Evolutionary conservation across 371 early-diverging fungal species (phyloP), one percentile per base, ranked within the genome.

Genomic region (Syncephalastrum racemosum): DNA sequence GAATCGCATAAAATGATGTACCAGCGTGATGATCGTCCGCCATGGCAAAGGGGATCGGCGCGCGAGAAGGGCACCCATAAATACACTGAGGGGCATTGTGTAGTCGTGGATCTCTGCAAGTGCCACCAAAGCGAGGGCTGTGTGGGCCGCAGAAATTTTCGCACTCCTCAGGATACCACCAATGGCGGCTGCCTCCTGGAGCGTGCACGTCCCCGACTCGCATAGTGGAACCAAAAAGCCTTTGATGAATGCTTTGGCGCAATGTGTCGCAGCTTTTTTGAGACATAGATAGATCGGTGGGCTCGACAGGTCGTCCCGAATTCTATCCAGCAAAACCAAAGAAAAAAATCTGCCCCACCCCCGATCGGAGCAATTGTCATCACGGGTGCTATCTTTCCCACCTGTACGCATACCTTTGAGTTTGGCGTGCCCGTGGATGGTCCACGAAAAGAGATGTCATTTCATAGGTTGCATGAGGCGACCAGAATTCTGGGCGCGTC

Each of bases 31-130:
- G n/a, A 98, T 87, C 23, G 96, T 97, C 76, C 93, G 92, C 85
- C 86, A 97, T 0, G 98, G 99, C 62, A 98, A 79, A 13, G 99
- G 97, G 58, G 97, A 97, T 75, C 98, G 97, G 64, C 97, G 97
- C 73, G 97, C 99, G 23, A 98, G 82, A 45, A 98, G 82, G 46
- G 96, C 81, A 56, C 97, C 91, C 58, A 98, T 92, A 68, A 98
- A 96, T 58, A 97, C 73, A 50, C 88, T 87, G 70, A 90, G 93
- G 59, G 97, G 88, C 40, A 93, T 96, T 13, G 94, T 90, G 76
- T 98, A 98, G 23, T 95, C 95, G 6, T 31, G 36, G 94, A 96
- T 93, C 58, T 97, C 93, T 18, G 97, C 91, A 59, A 98, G 70
- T 58, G 94, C 90, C 62, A 95, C 73, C 56, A 98, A 73, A 15